phyloP scores from a whole-genome alignment of 2,329 filamentous ascomycete genomes.

The Botrytis galanthina region DNA sequence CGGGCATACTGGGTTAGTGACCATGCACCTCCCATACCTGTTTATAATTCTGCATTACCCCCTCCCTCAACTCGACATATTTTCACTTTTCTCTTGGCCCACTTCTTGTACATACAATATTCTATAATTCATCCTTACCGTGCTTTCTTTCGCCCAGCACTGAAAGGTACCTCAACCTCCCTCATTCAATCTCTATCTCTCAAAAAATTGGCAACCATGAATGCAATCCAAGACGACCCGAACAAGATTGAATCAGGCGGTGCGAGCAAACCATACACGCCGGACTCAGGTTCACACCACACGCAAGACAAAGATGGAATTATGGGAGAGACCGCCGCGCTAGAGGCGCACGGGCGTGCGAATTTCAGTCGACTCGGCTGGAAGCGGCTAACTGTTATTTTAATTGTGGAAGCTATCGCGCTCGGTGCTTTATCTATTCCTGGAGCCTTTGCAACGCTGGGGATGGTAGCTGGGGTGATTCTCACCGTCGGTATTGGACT shows the following conservation, averaged over 20 bases:
- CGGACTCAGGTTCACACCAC: not conserved
- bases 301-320: not conserved
- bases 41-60: not conserved
- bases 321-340: not conserved
- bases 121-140: not conserved
- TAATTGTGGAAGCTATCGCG: not conserved
- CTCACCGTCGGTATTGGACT: slow-evolving; percentile 30
- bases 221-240: not conserved
- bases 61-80: not conserved
- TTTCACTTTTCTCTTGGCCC: not conserved
- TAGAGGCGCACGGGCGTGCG: not conserved
- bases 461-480: slow-evolving; percentile 34
- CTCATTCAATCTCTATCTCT: not conserved
- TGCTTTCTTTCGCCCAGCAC: not conserved
- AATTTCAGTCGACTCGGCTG: not conserved
- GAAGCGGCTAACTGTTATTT: not conserved
- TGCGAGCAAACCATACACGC: not conserved
- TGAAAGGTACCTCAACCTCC: not conserved
- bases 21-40: not conserved
- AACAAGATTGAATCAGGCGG: not conserved
- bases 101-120: not conserved
- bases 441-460: slow-evolving; percentile 31
- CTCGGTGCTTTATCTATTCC: slow-evolving; percentile 29
- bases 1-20: not conserved
- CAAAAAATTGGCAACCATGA: not conserved